Evolutionary conservation across 257 asterid species (phyloP).

Genomic region (Sherardia arvensis): DNA sequence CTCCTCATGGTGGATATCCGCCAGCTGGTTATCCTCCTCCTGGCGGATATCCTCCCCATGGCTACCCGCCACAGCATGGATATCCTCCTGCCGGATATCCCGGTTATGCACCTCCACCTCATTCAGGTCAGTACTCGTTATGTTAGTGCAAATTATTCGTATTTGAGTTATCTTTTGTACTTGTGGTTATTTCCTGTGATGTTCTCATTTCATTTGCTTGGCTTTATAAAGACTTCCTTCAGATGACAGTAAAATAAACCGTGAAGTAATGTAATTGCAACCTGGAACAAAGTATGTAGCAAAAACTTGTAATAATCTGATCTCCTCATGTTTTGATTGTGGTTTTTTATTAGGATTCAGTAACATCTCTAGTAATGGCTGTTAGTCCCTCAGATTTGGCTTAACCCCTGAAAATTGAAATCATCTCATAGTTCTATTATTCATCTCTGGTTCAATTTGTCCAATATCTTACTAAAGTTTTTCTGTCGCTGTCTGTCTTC

Average conservation of each 20-base stretch:
- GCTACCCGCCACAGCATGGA: conserved; percentile 32
- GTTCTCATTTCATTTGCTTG: neutral
- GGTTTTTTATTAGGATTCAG: neutral
- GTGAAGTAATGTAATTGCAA: neutral
- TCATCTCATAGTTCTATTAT: neutral
- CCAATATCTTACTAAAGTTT: neutral
- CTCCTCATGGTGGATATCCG: conserved; percentile 36
- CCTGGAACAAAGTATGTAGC: neutral
- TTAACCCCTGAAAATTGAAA: neutral
- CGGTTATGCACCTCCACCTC: conserved; percentile 29
- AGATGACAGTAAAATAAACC: neutral
- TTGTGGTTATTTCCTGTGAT: neutral
- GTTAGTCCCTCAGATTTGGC: neutral
- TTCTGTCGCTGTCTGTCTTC: neutral
- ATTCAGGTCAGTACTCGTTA: conserved; percentile 26
- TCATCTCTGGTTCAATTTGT: no score
- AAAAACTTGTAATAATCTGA: neutral
- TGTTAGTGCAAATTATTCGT: neutral
- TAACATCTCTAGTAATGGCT: neutral
- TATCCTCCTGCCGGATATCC: conserved; percentile 46
- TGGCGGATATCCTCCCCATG: conserved; percentile 18
- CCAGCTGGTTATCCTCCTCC: conserved; percentile 22
- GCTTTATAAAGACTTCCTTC: no score
- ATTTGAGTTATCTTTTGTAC: neutral
- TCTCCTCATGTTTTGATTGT: neutral